Evolutionary conservation across 2,329 filamentous ascomycete species (phyloP).

Genomic region (Fragosphaeria purpurea): DNA sequence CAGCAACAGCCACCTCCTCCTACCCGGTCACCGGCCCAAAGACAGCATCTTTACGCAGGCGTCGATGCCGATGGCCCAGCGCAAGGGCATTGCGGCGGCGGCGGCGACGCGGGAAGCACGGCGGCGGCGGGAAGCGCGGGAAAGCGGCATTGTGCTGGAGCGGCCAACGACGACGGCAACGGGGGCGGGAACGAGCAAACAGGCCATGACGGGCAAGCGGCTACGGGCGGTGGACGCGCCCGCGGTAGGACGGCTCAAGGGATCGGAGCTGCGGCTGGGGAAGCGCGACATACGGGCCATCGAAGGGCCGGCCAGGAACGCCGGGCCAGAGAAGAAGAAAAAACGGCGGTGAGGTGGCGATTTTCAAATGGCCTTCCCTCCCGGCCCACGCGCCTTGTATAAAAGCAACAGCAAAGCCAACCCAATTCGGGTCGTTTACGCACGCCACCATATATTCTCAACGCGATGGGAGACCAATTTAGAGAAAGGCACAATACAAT

Average conservation of each 20-base stretch:
- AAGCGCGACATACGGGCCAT: constrained; percentile 66
- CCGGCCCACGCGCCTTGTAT: too few relatives aligned
- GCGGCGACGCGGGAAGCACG: constrained; percentile 55
- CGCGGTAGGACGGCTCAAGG: constrained; percentile 67
- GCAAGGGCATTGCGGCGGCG: constrained; percentile 73
- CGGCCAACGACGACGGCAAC: constrained; percentile 19
- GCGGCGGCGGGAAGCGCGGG: constrained; percentile 67
- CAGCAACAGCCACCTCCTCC: constrained; percentile 59
- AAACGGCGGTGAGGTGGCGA: constrained; percentile 10
- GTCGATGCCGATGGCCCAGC: constrained; percentile 80
- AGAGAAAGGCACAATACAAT: too few relatives aligned
- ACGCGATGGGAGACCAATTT: background rate
- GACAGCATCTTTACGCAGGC: constrained; percentile 62
- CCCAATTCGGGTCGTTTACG: background rate
- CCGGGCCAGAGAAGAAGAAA: constrained; percentile 21
- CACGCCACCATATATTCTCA: background rate
- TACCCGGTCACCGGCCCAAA: constrained; percentile 58
- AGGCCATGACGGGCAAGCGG: constrained; percentile 30
- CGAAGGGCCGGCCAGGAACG: constrained; percentile 37
- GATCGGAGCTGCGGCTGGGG: constrained; percentile 70
- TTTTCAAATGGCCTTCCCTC: too few relatives aligned
- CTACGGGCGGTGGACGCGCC: constrained; percentile 54
- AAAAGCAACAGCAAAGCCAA: too few relatives aligned
- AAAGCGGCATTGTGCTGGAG: constrained; percentile 88
- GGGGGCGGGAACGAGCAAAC: background rate